Evolutionary conservation across 495 filamentous ascomycete species (phyloP).

Genomic region (Penicillium nucicola): DNA sequence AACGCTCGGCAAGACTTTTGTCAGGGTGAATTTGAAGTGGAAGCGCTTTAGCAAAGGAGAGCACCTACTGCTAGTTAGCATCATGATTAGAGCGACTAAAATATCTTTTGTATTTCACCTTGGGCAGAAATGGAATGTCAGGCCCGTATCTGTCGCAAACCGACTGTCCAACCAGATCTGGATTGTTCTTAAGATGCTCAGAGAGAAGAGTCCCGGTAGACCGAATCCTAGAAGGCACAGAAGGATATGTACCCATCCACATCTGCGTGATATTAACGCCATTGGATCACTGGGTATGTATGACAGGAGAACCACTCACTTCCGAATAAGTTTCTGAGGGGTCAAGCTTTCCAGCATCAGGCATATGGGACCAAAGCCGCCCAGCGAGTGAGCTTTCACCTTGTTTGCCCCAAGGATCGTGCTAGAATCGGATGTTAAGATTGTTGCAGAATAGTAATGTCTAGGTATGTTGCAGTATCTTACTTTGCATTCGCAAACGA

Average conservation of each 20-base stretch:
- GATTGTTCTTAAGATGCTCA: slow-evolving; percentile 59
- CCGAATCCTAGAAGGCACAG: slow-evolving; percentile 58
- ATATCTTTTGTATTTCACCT: slow-evolving; percentile 34
- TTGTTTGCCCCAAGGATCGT: slow-evolving; percentile 45
- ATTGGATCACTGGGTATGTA: neutral
- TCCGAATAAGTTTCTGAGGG: slow-evolving; percentile 41
- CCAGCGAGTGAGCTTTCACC: slow-evolving; percentile 41
- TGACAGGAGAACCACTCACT: slow-evolving; percentile 7
- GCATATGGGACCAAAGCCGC: slow-evolving; percentile 35
- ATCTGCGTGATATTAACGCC: slow-evolving; percentile 37
- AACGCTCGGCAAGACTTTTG: slow-evolving; percentile 57
- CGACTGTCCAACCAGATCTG: slow-evolving; percentile 59
- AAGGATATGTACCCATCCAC: slow-evolving; percentile 79
- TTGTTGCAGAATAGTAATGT: neutral
- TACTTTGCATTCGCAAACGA: slow-evolving; percentile 15
- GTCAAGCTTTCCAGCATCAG: slow-evolving; percentile 30
- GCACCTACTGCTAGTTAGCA: slow-evolving; percentile 39
- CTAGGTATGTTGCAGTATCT: neutral
- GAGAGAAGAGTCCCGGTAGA: slow-evolving; percentile 58
- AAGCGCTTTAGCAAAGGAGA: slow-evolving; percentile 72
- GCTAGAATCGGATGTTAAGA: slow-evolving; percentile 15
- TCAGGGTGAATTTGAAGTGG: slow-evolving; percentile 75
- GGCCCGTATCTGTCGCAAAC: slow-evolving; percentile 56
- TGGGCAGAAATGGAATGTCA: slow-evolving; percentile 69
- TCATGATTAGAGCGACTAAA: neutral